Percentiles rank a stretch among this genome's conserved stretches.
These are phyloP conservation scores for Dipteronia sinensis DNA, from an alignment of 345 rosid genomes.

Conservation along the genomic window DNA sequence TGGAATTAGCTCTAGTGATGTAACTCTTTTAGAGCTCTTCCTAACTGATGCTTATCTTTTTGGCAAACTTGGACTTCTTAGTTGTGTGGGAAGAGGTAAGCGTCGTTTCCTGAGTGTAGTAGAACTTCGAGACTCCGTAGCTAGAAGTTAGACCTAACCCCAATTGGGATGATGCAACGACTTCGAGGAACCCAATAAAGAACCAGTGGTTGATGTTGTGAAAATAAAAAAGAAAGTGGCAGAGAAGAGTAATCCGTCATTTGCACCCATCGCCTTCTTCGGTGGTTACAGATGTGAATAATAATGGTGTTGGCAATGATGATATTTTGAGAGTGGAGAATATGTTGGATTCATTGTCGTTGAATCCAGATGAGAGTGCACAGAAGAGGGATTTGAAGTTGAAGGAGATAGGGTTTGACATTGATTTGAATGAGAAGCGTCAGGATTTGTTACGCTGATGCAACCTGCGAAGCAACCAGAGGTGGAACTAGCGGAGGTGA, in stretches of 20 bases:
- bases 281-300: slow-evolving; percentile 34
- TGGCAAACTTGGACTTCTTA: too few relatives aligned
- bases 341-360: slow-evolving; percentile 44
- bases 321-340: slow-evolving; percentile 45
- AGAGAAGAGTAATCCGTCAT: slow-evolving; percentile 33
- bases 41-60: too few relatives aligned
- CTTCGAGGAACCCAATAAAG: too few relatives aligned
- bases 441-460: slow-evolving; percentile 33
- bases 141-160: too few relatives aligned
- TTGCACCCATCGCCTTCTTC: slow-evolving; percentile 40
- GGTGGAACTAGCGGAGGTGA: slow-evolving; percentile 44
- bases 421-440: slow-evolving; percentile 54
- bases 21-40: too few relatives aligned
- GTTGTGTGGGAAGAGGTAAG: too few relatives aligned
- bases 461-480: slow-evolving; percentile 48
- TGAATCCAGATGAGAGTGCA: slow-evolving; percentile 39
- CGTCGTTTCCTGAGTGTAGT: too few relatives aligned
- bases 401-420: slow-evolving; percentile 55
- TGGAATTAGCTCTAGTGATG: too few relatives aligned
- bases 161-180: too few relatives aligned
- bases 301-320: slow-evolving; percentile 31
- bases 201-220: slow-evolving; percentile 14
- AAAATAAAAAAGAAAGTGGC: slow-evolving; percentile 32
- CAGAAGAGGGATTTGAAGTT: slow-evolving; percentile 52
- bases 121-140: too few relatives aligned